Evolutionary conservation across 2,329 filamentous ascomycete species (phyloP).

Genomic region (Ramularia collo-cygni): DNA sequence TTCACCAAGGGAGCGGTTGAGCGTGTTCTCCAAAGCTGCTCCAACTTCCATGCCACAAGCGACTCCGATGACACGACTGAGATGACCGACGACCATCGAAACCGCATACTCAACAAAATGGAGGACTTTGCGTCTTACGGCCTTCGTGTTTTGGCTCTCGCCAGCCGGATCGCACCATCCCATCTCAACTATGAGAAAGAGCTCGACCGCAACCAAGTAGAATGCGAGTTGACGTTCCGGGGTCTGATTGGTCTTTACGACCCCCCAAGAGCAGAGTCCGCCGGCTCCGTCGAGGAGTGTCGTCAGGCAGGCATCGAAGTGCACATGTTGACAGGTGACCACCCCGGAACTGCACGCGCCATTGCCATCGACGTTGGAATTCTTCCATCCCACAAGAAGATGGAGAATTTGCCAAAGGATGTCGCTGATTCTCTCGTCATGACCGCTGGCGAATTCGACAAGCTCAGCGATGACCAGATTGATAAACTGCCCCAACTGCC

Average conservation of each 20-base stretch:
- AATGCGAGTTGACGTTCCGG: slow-evolving; percentile 62
- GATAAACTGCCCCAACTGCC: slow-evolving; percentile 67
- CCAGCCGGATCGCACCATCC: slow-evolving; percentile 40
- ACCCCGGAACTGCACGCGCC: slow-evolving; percentile 70
- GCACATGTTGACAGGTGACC: slow-evolving; percentile 80
- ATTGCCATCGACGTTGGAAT: slow-evolving; percentile 79
- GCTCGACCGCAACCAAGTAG: slow-evolving; percentile 54
- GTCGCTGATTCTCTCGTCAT: slow-evolving; percentile 63
- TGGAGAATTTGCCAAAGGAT: slow-evolving; percentile 52
- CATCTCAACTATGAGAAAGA: slow-evolving; percentile 42
- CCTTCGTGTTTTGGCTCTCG: slow-evolving; percentile 61
- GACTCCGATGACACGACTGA: slow-evolving; percentile 31
- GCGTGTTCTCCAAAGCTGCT: slow-evolving; percentile 58
- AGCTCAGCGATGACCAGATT: slow-evolving; percentile 66
- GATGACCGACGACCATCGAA: slow-evolving; percentile 49
- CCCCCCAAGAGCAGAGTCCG: slow-evolving; percentile 74
- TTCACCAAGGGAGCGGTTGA: slow-evolving; percentile 66
- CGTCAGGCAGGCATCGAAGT: slow-evolving; percentile 68
- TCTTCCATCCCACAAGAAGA: slow-evolving; percentile 49
- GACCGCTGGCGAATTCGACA: slow-evolving; percentile 56
- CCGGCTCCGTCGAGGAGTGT: slow-evolving; percentile 62
- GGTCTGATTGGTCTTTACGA: slow-evolving; percentile 82
- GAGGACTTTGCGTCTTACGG: slow-evolving; percentile 56
- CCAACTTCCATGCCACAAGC: slow-evolving; percentile 29
- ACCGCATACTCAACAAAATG: slow-evolving; percentile 60